These are phyloP conservation scores for Amaranthus tricolor DNA, from an alignment of 179 eudicot species.

Conservation along the genomic window DNA sequence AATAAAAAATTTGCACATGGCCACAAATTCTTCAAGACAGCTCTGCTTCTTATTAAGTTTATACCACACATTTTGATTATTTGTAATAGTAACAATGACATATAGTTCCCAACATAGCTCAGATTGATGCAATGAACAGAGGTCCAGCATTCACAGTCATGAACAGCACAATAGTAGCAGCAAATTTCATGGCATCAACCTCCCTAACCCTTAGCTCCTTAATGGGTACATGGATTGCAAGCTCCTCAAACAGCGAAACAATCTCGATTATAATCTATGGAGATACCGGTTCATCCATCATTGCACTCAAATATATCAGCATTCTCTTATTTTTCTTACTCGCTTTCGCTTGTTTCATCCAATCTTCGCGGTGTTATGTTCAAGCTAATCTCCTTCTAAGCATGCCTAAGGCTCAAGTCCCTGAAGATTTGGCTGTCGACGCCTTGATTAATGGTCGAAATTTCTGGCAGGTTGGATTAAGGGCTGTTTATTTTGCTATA, in stretches of 20 bases:
- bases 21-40: no score
- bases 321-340: conserved; percentile 43
- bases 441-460: conserved; percentile 42
- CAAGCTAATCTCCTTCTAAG: conserved; percentile 55
- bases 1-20: no score
- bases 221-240: conserved; percentile 48
- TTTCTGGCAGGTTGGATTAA: conserved; percentile 55
- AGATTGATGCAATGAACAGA: conserved; percentile 29
- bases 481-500: conserved; percentile 49
- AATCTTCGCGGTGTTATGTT: conserved; percentile 41
- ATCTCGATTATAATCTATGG: conserved; percentile 40
- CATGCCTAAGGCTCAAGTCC: conserved; percentile 45
- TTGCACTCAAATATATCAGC: conserved; percentile 41
- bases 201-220: conserved; percentile 41
- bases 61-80: no score
- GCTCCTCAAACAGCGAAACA: conserved; percentile 21
- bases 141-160: conserved; percentile 37
- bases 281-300: conserved; percentile 31
- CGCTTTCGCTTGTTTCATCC: conserved; percentile 50
- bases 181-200: conserved; percentile 43
- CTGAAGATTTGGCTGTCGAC: conserved; percentile 27
- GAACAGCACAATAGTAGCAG: conserved; percentile 37
- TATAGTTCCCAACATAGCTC: background rate
- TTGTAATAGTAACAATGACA: no score
- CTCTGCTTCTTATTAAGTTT: no score